Evolutionary conservation across 2,329 filamentous ascomycete genomes (phyloP), one percentile per base, ranked within the genome.

Genomic region (Fusarium transvaalense): DNA sequence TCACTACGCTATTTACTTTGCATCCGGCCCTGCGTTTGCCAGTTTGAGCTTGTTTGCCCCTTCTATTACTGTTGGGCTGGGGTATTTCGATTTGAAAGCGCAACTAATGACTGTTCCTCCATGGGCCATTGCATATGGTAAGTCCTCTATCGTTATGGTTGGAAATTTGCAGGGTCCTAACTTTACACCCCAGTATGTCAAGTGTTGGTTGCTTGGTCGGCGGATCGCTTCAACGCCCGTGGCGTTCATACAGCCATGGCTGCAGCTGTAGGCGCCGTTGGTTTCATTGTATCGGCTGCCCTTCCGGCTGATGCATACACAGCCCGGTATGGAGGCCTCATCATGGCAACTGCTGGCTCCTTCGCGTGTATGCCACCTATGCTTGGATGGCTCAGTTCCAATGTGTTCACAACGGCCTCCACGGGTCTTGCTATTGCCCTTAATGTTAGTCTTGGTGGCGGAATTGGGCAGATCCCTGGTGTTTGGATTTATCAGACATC

Each of bases 401-500:
- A 93, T 73, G 81, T 91, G 48, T 86, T 86, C 73, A 88, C 84
- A 56, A 92, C 90, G 0, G 86, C 87, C 0, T 85, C 89, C 0
- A 86, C 87, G 0, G 90, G 90, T 0, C 82, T 93, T 13, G 90
- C 90, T 3, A 90, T 92, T 56, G 91, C 90, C 1, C 78, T 93
- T 64, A 92, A 92, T 66, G 86, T 92, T 17, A 88, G 87, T 3
- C 83, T 91, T 31, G 84, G 84, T 48, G 90, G 89, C 0, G 90
- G 89, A 0, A 83, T 90, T 0, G 90, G 91, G 0, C 90, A 92
- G 76, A 92, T 93, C 39, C 85, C 88, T 0, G 91, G 90, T 0
- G 89, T 92, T 1, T 93, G 89, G 89, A 92, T 92, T 64, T 92
- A 92, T 78, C 90, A 90, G 73, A 82, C 86, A 1, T 79, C 85